phyloP scores from a whole-genome alignment of 2,329 filamentous ascomycete species.

The Triangularia setosa region DNA sequence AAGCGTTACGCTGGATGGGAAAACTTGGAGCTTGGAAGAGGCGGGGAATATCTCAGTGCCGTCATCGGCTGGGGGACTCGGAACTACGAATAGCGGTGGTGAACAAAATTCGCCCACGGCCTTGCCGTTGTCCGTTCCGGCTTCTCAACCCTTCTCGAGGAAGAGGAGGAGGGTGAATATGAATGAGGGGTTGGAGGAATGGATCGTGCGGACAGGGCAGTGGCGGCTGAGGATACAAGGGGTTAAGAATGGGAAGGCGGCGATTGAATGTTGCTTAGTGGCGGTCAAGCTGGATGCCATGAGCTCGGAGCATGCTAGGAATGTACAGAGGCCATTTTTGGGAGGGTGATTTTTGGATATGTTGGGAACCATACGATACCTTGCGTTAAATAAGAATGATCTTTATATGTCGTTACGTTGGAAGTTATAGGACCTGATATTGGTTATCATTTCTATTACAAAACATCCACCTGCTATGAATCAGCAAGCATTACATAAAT shows the following conservation, averaged over 20 bases:
- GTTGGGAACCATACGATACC: neutral
- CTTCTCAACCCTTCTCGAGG: conserved; percentile 35
- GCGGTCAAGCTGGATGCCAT: conserved; percentile 74
- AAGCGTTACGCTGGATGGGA: conserved; percentile 56
- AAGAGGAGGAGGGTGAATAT: conserved; percentile 43
- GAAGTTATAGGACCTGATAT: neutral
- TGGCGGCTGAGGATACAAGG: conserved; percentile 67
- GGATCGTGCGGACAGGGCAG: conserved; percentile 65
- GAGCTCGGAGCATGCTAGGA: conserved; percentile 62
- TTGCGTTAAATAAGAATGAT: neutral
- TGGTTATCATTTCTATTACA: neutral
- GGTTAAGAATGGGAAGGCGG: conserved; percentile 45
- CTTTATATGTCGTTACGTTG: neutral
- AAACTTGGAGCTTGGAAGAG: conserved; percentile 36
- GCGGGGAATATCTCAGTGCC: conserved; percentile 5
- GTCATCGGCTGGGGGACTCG: conserved; percentile 33
- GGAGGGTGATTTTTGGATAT: conserved; percentile 15
- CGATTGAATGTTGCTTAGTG: conserved; percentile 67
- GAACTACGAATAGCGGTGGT: conserved; percentile 20
- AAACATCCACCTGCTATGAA: neutral
- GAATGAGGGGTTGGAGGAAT: conserved; percentile 41
- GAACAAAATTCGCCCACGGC: conserved; percentile 27
- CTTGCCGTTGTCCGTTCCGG: conserved; percentile 22
- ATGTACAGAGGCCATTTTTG: conserved; percentile 63
- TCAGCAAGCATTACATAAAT: neutral